Percentiles rank a stretch among this genome's conserved stretches.
phyloP scores from a whole-genome alignment of 257 asterid genomes.

The Capsicum rhomboideum region DNA sequence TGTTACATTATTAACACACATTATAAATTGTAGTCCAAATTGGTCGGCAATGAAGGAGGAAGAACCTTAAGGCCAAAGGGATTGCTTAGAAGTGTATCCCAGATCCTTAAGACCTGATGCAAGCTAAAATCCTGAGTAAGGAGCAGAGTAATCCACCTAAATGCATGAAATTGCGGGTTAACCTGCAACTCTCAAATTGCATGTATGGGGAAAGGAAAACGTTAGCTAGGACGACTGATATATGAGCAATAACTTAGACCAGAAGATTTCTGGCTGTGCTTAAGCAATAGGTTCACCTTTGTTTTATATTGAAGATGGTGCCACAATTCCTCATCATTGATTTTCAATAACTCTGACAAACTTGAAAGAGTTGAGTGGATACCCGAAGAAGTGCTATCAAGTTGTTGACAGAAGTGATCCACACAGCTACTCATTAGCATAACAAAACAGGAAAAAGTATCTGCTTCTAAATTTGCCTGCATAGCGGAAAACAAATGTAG shows the following conservation, averaged over 20 bases:
- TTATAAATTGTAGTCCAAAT: background rate
- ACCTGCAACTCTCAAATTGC: background rate
- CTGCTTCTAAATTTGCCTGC: background rate
- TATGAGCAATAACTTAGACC: background rate
- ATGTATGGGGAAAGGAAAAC: too few relatives aligned
- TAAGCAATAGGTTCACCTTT: background rate
- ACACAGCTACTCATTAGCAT: background rate
- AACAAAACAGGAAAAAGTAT: background rate
- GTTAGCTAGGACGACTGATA: too few relatives aligned
- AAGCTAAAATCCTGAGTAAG: constrained; percentile 18
- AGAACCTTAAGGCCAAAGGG: constrained; percentile 13
- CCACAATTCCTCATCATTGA: constrained; percentile 17
- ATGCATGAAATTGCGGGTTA: constrained; percentile 14
- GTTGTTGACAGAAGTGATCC: constrained; percentile 16
- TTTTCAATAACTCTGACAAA: constrained; percentile 13
- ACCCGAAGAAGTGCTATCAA: constrained; percentile 14
- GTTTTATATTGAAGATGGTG: constrained; percentile 15
- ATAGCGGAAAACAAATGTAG: background rate
- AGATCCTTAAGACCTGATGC: constrained; percentile 8
- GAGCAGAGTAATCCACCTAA: constrained; percentile 20
- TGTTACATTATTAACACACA: background rate
- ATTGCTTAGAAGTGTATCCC: constrained; percentile 20
- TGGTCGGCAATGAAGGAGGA: background rate
- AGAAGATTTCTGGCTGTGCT: background rate
- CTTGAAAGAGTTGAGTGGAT: constrained; percentile 12